These are phyloP conservation scores for Termitomyces sp. DNA, from an alignment of 768 basidiomycete species.

Conservation along the genomic window DNA sequence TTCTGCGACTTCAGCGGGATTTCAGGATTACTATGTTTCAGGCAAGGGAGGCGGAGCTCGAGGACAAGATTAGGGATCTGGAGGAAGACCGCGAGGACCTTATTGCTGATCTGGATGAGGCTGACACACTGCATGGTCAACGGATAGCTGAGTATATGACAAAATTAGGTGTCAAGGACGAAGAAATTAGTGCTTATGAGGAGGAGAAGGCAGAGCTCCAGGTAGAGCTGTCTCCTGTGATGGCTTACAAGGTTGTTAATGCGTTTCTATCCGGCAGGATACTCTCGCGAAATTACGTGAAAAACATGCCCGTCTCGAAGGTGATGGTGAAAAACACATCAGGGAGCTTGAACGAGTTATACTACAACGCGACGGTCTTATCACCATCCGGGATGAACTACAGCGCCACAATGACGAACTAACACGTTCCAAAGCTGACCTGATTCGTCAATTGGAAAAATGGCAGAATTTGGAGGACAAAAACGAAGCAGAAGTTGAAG, in stretches of 20 bases:
- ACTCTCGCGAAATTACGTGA: slow-evolving; percentile 38
- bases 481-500: slow-evolving; percentile 53
- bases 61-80: slow-evolving; percentile 44
- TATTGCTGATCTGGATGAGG: slow-evolving; percentile 17
- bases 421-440: slow-evolving; percentile 45
- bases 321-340: slow-evolving; percentile 36
- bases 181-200: slow-evolving; percentile 30
- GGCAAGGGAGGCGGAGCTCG: slow-evolving; percentile 53
- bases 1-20: slow-evolving; percentile 58
- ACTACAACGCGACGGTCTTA: slow-evolving; percentile 53
- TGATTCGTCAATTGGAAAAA: slow-evolving; percentile 60
- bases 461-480: slow-evolving; percentile 66
- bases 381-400: slow-evolving; percentile 46
- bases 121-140: slow-evolving; percentile 22
- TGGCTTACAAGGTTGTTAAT: slow-evolving; percentile 3
- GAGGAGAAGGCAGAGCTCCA: slow-evolving; percentile 41
- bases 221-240: slow-evolving; percentile 22
- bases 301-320: slow-evolving; percentile 43
- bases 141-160: slow-evolving; percentile 26
- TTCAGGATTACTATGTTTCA: slow-evolving; percentile 65
- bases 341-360: slow-evolving; percentile 52
- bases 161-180: slow-evolving; percentile 33
- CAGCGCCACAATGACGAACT: slow-evolving; percentile 53
- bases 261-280: slow-evolving; percentile 21
- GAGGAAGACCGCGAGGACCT: slow-evolving; percentile 38